Evolutionary conservation across 495 filamentous ascomycete species (phyloP).

Genomic region (Tuber aestivum): DNA sequence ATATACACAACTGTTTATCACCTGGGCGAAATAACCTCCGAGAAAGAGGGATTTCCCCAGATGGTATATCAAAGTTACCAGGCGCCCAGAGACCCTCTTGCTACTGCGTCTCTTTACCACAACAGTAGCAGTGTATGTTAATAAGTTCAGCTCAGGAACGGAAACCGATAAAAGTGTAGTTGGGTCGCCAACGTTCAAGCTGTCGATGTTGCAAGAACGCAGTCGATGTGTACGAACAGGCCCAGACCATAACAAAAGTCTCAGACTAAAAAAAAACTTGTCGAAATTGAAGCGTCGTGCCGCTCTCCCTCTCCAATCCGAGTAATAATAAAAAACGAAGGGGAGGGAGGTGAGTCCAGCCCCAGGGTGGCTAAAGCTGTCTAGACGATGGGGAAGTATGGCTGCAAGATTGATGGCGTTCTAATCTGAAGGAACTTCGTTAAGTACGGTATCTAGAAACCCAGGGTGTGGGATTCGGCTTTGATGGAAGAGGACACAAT

Average conservation of each 20-base stretch:
- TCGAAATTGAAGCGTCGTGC: slow-evolving; percentile 38
- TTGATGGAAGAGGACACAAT: slow-evolving; percentile 25
- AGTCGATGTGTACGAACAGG: slow-evolving; percentile 41
- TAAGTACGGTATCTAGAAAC: slow-evolving; percentile 21
- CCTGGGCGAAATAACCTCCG: slow-evolving; percentile 33
- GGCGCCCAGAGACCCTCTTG: slow-evolving; percentile 18
- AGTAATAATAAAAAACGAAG: slow-evolving; percentile 24
- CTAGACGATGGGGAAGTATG: slow-evolving; percentile 33
- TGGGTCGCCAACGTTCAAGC: slow-evolving; percentile 41
- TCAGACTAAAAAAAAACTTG: slow-evolving; percentile 34
- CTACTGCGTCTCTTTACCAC: slow-evolving; percentile 9
- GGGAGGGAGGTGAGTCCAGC: slow-evolving; percentile 39
- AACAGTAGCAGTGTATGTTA: slow-evolving; percentile 8
- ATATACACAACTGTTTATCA: slow-evolving; percentile 48
- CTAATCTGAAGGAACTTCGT: slow-evolving; percentile 36
- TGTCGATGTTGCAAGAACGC: slow-evolving; percentile 40
- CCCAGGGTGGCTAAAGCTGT: slow-evolving; percentile 38
- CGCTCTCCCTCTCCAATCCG: slow-evolving; percentile 41
- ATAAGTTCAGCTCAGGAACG: slow-evolving; percentile 35
- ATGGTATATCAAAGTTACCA: slow-evolving; percentile 23
- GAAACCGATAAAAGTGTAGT: slow-evolving; percentile 39
- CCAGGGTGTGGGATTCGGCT: slow-evolving; percentile 34
- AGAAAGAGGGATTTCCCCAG: slow-evolving; percentile 33
- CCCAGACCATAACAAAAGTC: slow-evolving; percentile 42
- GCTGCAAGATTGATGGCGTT: slow-evolving; percentile 39